Base-by-base conservation (phyloP, 1,284 basidiomycete genomes). In the Melanopsichium pennsylvanicum region DNA sequence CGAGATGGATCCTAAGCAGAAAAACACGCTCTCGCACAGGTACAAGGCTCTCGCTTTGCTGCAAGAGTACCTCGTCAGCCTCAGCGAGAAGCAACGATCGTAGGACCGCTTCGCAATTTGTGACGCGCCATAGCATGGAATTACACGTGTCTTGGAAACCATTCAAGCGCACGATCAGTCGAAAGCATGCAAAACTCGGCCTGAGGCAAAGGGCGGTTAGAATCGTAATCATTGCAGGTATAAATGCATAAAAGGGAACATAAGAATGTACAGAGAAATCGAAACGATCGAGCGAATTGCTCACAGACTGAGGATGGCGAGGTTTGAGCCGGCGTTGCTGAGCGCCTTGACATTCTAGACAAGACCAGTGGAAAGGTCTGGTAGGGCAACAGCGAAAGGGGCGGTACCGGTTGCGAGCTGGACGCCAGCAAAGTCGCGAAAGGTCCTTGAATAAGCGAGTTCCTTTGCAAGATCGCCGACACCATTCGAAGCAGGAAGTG, bases 1-100 rank as follows among this genome's bases (percentile, higher is more conserved):
- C 4, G 69, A 71, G 37, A 67, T 71, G 63, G 56, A 63, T n/a
- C 50, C 57, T 0, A 49, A 37, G 26, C 47, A 69, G 61, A 86
- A 70, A 39, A 70, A 70, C 54, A 13, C 45, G 16, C 57, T 97
- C 36, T 95, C 92, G 2, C 95, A 97, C 84, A 84, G 95, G 54
- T 93, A 90, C 78, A 88, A 88, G 58, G 94, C 95, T 0, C 83
- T 98, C 19, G 88, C 88, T 54, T 90, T 91, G 79, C 85, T 98
- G 16, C 86, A 88, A 57, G 84, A 83, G 10, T 90, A 89, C 81
- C 84, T 97, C 16, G 31, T 45, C 52, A 33, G 38, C 18, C 48
- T 61, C 22, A 37, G 32, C 32, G 35, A 29, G 25, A 40, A 34
- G 26, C n/a, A 18, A 16, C 18, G 21, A 8, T 9, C 26, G 27